phyloP scores from a whole-genome alignment of 352 stramenopile genomes.

The Globisporangium paddicum region DNA sequence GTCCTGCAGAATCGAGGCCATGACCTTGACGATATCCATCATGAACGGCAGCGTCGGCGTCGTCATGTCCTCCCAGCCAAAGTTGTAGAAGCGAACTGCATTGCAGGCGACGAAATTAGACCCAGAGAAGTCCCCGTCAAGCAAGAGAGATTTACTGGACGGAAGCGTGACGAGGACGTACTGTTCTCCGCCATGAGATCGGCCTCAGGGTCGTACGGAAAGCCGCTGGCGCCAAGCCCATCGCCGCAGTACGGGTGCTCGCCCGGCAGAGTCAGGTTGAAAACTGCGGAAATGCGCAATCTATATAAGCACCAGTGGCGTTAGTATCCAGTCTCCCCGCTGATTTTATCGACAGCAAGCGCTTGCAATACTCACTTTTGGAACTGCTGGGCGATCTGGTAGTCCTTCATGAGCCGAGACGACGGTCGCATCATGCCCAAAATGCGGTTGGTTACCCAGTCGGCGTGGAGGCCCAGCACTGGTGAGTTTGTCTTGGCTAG shows the following conservation, averaged over 20 bases:
- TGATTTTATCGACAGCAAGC: not conserved
- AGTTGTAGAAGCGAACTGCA: conserved; percentile 89
- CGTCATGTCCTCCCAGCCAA: conserved; percentile 92
- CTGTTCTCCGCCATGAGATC: conserved; percentile 86
- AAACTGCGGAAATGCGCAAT: conserved; percentile 78
- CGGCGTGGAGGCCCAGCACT: conserved; percentile 75
- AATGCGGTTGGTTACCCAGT: conserved; percentile 84
- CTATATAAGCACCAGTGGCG: conserved; percentile 23
- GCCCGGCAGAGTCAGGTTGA: conserved; percentile 90
- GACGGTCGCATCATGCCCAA: conserved; percentile 90
- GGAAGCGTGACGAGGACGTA: conserved; percentile 24
- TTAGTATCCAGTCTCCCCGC: not conserved
- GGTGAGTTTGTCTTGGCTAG: conserved; percentile 70
- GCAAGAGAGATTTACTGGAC: too few relatives aligned
- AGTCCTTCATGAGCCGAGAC: conserved; percentile 75
- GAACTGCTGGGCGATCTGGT: conserved; percentile 79
- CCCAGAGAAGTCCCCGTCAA: not conserved
- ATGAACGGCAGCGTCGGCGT: conserved; percentile 80
- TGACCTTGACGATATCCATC: conserved; percentile 86
- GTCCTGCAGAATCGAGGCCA: conserved; percentile 64
- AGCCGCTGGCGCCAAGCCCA: conserved; percentile 62
- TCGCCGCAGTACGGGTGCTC: conserved; percentile 90
- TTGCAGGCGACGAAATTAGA: not conserved
- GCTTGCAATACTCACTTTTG: conserved; percentile 36
- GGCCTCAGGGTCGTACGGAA: conserved; percentile 87